A percentile compares a stretch with the other conserved stretches of the same genome.
These are phyloP conservation scores for Sphaerobolus stellatus DNA, from an alignment of 1,284 basidiomycete genomes.

Conservation along the genomic window DNA sequence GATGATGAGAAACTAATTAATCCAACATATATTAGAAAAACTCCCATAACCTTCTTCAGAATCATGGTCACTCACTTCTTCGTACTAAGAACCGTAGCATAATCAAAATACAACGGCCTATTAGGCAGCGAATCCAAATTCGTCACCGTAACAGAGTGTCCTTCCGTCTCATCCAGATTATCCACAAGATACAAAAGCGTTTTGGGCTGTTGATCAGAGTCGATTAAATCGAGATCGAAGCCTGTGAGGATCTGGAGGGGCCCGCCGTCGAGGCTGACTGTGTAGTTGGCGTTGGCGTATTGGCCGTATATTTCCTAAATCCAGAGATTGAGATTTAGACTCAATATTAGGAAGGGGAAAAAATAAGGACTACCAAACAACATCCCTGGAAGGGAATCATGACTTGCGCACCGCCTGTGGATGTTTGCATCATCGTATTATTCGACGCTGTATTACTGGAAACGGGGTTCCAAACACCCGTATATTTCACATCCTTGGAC, in stretches of 20 bases:
- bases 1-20: not conserved
- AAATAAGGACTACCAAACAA: conserved; percentile 1
- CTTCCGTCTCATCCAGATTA: not conserved
- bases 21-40: not conserved
- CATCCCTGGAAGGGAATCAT: conserved; percentile 3
- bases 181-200: conserved; percentile 6
- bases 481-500: not conserved
- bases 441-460: not conserved
- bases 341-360: not conserved
- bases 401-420: not conserved
- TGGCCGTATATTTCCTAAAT: conserved; percentile 9
- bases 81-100: conserved; percentile 1
- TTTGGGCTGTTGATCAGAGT: not conserved
- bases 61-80: not conserved
- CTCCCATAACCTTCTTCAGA: not conserved
- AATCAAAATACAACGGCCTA: conserved; percentile 10
- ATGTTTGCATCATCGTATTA: not conserved
- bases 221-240: not conserved
- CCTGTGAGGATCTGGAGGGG: not conserved
- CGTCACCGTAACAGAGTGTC: conserved; percentile 1
- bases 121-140: not conserved
- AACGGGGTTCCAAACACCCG: not conserved
- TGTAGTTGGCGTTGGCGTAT: conserved; percentile 1
- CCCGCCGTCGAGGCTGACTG: not conserved
- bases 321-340: not conserved